phyloP scores from a whole-genome alignment of 202 grass and related monocot genomes.

The Schoenoplectus tabernaemontani region DNA sequence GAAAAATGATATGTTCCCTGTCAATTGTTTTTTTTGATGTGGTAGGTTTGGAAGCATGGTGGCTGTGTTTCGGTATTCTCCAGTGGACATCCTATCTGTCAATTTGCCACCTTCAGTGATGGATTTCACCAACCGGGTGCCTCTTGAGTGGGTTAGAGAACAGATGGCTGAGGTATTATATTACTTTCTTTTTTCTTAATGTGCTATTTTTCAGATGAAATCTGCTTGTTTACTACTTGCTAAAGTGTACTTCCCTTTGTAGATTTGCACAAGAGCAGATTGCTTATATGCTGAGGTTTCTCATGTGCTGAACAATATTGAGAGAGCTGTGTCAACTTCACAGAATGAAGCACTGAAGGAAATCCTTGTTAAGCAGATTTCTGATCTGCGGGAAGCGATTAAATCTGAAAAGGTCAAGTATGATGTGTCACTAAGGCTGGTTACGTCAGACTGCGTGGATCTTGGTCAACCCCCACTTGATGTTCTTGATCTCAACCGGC shows the following conservation, averaged over 20 bases:
- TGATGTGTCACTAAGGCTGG: slow-evolving; percentile 37
- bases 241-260: slow-evolving; percentile 30
- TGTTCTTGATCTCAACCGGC: slow-evolving; percentile 73
- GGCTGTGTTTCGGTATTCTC: slow-evolving; percentile 92
- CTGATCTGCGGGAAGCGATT: slow-evolving; percentile 59
- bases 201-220: neutral
- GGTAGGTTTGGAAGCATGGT: slow-evolving; percentile 84
- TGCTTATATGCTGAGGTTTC: slow-evolving; percentile 47
- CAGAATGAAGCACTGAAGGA: slow-evolving; percentile 41
- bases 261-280: slow-evolving; percentile 54
- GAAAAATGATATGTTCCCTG: neutral
- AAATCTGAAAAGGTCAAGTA: slow-evolving; percentile 67
- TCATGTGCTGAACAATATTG: slow-evolving; percentile 52
- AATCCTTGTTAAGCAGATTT: slow-evolving; percentile 49
- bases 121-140: slow-evolving; percentile 49
- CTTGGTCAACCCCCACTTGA: slow-evolving; percentile 36
- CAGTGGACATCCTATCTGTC: slow-evolving; percentile 87
- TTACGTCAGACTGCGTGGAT: slow-evolving; percentile 34
- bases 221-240: slow-evolving; percentile 7
- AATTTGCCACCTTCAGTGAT: slow-evolving; percentile 69
- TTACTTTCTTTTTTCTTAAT: slow-evolving; percentile 20
- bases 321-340: slow-evolving; percentile 34
- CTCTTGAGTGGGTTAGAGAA: slow-evolving; percentile 65
- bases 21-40: slow-evolving; percentile 21
- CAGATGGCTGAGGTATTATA: slow-evolving; percentile 65